These are phyloP conservation scores for Neurospora sp. DNA, from an alignment of 495 filamentous ascomycete genomes.

Conservation along the genomic window DNA sequence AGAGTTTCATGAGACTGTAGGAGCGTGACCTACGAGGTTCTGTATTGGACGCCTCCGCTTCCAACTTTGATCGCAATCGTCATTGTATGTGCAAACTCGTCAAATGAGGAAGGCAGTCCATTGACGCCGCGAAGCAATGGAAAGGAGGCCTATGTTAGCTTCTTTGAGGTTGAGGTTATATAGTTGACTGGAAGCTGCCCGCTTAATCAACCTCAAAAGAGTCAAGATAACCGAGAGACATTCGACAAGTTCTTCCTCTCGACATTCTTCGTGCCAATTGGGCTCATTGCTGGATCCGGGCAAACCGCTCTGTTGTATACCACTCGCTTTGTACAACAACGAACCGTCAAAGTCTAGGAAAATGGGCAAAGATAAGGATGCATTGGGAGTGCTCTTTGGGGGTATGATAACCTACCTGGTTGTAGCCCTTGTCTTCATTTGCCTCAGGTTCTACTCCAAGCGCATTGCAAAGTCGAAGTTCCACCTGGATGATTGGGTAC, in stretches of 20 bases:
- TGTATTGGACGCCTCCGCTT: not conserved
- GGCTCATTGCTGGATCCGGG: not conserved
- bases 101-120: not conserved
- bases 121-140: not conserved
- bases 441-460: not conserved
- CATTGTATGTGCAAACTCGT: not conserved
- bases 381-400: not conserved
- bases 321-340: not conserved
- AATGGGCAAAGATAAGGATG: not conserved
- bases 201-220: not conserved
- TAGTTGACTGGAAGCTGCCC: not conserved
- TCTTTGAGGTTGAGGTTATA: not conserved
- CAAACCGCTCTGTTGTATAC: not conserved
- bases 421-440: not conserved
- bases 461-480: not conserved
- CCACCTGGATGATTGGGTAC: not conserved
- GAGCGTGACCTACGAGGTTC: not conserved
- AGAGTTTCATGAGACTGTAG: not conserved
- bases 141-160: not conserved
- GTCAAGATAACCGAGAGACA: not conserved
- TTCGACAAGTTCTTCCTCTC: not conserved
- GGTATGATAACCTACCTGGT: not conserved
- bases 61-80: not conserved
- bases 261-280: not conserved
- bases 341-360: not conserved